A percentile compares a stretch with the other conserved stretches of the same genome.
phyloP scores from a whole-genome alignment of 179 eudicot genomes.

The Vitellaria paradoxa region DNA sequence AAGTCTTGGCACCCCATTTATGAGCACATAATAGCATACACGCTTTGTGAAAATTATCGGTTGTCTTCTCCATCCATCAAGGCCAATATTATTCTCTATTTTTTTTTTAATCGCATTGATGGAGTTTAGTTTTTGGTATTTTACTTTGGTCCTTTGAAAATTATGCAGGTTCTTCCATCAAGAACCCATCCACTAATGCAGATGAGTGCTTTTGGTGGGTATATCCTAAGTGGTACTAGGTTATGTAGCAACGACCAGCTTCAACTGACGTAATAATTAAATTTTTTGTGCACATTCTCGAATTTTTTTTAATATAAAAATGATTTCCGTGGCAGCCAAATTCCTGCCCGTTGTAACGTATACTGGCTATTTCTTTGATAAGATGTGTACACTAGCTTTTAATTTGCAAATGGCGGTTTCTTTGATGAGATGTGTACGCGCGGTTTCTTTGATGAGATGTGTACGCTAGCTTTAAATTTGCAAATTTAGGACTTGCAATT shows the following conservation, averaged over 20 bases:
- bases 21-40: no score
- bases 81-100: background rate
- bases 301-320: background rate
- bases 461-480: no score
- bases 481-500: background rate
- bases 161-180: slow-evolving; percentile 82
- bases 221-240: slow-evolving; percentile 77
- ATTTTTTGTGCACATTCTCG: background rate
- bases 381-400: no score
- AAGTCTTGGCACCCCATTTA: background rate
- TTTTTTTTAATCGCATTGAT: background rate
- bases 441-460: no score
- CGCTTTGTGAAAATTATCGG: no score
- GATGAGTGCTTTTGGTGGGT: slow-evolving; percentile 93
- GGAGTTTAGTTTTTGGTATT: background rate
- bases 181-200: slow-evolving; percentile 98
- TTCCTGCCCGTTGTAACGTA: background rate
- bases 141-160: background rate
- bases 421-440: no score
- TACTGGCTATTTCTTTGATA: slow-evolving; percentile 11
- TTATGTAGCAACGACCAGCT: slow-evolving; percentile 33
- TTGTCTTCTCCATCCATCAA: background rate
- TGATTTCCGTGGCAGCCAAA: background rate
- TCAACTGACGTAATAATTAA: slow-evolving; percentile 9
- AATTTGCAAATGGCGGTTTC: no score